Base-by-base conservation (phyloP, 306 rosid species). In the Rosa chinensis region DNA sequence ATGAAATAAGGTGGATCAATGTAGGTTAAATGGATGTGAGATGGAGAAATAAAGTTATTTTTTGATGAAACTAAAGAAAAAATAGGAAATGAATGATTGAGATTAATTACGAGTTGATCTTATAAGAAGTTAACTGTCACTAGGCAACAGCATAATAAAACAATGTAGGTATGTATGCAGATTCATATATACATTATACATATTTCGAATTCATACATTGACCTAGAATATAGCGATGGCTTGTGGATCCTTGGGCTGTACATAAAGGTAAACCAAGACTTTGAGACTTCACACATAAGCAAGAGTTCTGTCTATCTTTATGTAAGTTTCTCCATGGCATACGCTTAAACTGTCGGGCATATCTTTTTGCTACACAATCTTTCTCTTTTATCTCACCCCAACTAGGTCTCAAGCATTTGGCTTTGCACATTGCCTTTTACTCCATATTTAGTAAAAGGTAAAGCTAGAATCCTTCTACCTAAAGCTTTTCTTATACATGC, bases 211-310 rank as follows among this genome's bases (percentile, higher is more conserved):
- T 53, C 59, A 18, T 5, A 20, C 21, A 62, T 62, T 28, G 42
- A 12, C 68, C 3, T 62, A 32, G 42, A 62, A 28, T 62, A 21
- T 28, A 13, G 4, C 11, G 6, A 8, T 25, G 17, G 20, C 40
- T 12, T 32, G 25, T 20, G 59, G 59, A 75, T 50, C 25, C 71
- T 62, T 75, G 23, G 7, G 45, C 17, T 25, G 43, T 28, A 62
- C 71, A 61, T 61, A 75, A 75, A 43, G 78, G 78, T 21, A 40
- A 55, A 75, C 2, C 17, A 10, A 23, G 66, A 5, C 68, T 28
- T 17, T 66, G 70, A 16, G 70, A 13, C 79, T 62, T 75, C 32
- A 28, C 44, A 62, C 10, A 9, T 3, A 62, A 61, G 61, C 43
- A 62, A 62, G 25, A 35, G 12, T 35, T 17, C 5, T 2, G 3